These are phyloP conservation scores for Plenodomus biglobosus DNA, from an alignment of 2,329 filamentous ascomycete genomes.

Conservation along the genomic window DNA sequence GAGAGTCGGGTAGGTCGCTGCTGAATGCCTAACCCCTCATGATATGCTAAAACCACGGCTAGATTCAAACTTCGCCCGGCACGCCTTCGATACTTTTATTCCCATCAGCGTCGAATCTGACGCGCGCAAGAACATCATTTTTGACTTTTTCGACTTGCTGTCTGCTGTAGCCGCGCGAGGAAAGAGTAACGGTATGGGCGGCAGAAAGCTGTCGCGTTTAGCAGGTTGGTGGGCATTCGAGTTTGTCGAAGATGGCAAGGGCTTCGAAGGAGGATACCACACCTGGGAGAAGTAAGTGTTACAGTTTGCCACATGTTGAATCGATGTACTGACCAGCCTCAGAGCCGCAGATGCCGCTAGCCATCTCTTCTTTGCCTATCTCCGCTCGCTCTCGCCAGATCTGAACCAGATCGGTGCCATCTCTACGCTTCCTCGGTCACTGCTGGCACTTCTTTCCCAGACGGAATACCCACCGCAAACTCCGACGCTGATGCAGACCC, in stretches of 20 bases:
- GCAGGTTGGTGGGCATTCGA: slow-evolving; percentile 99
- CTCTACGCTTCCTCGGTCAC: slow-evolving; percentile 80
- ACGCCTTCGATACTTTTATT: slow-evolving; percentile 96
- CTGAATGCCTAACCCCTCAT: slow-evolving; percentile 1
- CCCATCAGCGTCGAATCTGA: slow-evolving; percentile 89
- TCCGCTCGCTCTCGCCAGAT: slow-evolving; percentile 86
- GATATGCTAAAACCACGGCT: slow-evolving; percentile 23
- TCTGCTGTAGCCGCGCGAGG: slow-evolving; percentile 89
- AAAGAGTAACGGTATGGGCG: slow-evolving; percentile 89
- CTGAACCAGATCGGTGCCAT: slow-evolving; percentile 72
- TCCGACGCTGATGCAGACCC: slow-evolving; percentile 73
- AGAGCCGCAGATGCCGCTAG: slow-evolving; percentile 94
- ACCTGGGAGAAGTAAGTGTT: slow-evolving; percentile 73
- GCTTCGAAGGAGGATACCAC: slow-evolving; percentile 93
- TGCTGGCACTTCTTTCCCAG: slow-evolving; percentile 86
- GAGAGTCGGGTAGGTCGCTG: slow-evolving; percentile 73
- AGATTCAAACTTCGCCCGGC: slow-evolving; percentile 90
- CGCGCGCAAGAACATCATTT: slow-evolving; percentile 83
- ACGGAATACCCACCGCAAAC: slow-evolving; percentile 90
- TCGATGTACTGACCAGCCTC: slow-evolving; percentile 36
- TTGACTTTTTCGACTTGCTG: slow-evolving; percentile 93
- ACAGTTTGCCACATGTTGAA: neutral
- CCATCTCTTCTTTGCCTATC: slow-evolving; percentile 96
- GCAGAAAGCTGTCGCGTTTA: slow-evolving; percentile 89
- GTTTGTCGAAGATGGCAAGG: slow-evolving; percentile 79